phyloP scores from a whole-genome alignment of 1,284 basidiomycete genomes.

The Phenoliferia sp. region DNA sequence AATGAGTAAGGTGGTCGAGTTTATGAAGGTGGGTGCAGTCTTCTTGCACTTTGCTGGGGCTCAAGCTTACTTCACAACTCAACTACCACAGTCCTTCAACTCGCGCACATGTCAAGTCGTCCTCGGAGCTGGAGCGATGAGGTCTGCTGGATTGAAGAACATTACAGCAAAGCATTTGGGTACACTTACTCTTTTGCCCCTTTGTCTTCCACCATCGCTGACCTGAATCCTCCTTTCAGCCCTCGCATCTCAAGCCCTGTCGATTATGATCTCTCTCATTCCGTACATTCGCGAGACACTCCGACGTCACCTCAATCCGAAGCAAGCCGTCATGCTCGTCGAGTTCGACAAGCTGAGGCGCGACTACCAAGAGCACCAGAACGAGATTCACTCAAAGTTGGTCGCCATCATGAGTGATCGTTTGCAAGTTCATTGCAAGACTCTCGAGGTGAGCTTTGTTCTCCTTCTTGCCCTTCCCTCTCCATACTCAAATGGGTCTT shows the following conservation, averaged over 20 bases:
- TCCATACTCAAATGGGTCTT: background rate
- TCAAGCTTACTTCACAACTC: background rate
- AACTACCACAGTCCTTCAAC: constrained; percentile 66
- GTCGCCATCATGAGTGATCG: constrained; percentile 98
- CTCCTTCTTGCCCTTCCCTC: background rate
- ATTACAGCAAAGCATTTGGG: constrained; percentile 97
- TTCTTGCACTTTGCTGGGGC: background rate
- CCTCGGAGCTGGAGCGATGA: constrained; percentile 94
- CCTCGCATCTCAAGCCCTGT: constrained; percentile 89
- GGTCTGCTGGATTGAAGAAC: constrained; percentile 93
- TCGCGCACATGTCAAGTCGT: constrained; percentile 98
- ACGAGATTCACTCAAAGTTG: constrained; percentile 96
- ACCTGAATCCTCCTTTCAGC: constrained; percentile 51
- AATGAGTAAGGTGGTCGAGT: constrained; percentile 90
- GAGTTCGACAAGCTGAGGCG: constrained; percentile 98
- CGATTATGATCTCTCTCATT: constrained; percentile 90
- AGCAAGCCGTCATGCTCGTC: constrained; percentile 91
- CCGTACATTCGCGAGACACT: constrained; percentile 94
- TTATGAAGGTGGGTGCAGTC: constrained; percentile 60
- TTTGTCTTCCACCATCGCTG: constrained; percentile 11
- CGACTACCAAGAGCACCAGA: constrained; percentile 98
- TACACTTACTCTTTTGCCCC: constrained; percentile 42
- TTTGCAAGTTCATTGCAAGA: constrained; percentile 75
- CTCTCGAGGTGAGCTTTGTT: constrained; percentile 57
- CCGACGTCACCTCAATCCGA: constrained; percentile 80